These are phyloP conservation scores for Colletotrichum lindemuthianum DNA, from an alignment of 2,329 filamentous ascomycete species.

Conservation along the genomic window DNA sequence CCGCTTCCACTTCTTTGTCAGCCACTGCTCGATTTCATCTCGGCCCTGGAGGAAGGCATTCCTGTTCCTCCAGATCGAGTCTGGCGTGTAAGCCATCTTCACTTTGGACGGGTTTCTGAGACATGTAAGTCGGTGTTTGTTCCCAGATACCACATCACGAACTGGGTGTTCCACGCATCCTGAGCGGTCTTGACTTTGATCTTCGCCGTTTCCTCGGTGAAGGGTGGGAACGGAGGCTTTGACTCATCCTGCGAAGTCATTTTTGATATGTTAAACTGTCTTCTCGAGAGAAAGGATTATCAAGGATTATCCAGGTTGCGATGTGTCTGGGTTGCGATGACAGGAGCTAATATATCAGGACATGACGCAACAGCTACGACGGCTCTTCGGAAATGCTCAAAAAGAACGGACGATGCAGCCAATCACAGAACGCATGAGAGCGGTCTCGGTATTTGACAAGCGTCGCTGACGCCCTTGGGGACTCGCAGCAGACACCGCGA, in stretches of 20 bases:
- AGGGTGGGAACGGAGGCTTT: slow-evolving; percentile 71
- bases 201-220: slow-evolving; percentile 74
- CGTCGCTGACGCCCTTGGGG: slow-evolving; percentile 16
- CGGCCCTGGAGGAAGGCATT: slow-evolving; percentile 75
- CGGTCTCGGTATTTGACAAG: slow-evolving; percentile 20
- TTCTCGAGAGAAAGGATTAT: neutral
- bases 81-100: slow-evolving; percentile 77
- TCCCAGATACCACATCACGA: slow-evolving; percentile 36
- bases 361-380: slow-evolving; percentile 3
- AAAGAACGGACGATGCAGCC: slow-evolving; percentile 5
- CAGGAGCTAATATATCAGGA: neutral
- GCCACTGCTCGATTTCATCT: slow-evolving; percentile 72
- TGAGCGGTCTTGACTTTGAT: slow-evolving; percentile 87
- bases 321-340: neutral
- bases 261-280: neutral
- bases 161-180: slow-evolving; percentile 84
- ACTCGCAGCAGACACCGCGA: slow-evolving; percentile 23
- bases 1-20: slow-evolving; percentile 78
- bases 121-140: neutral
- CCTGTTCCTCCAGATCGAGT: slow-evolving; percentile 85
- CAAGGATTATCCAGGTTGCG: neutral
- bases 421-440: slow-evolving; percentile 15
- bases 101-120: slow-evolving; percentile 71
- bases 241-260: slow-evolving; percentile 30
- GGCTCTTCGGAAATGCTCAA: neutral